These are phyloP conservation scores for Ceriops tagal DNA, from an alignment of 345 rosid species.

Conservation along the genomic window DNA sequence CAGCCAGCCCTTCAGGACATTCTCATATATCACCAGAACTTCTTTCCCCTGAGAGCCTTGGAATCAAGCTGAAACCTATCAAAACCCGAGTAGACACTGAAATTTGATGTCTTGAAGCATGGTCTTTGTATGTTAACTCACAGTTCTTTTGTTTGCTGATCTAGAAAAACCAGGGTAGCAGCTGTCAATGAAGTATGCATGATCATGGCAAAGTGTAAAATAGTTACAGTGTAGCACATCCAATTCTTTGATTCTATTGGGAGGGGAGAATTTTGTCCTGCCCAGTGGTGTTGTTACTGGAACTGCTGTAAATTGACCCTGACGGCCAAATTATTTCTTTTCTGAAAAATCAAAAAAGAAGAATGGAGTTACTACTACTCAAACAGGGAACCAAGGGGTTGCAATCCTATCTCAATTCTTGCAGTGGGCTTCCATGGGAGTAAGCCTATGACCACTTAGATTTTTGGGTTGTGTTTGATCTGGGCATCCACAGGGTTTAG, in stretches of 20 bases:
- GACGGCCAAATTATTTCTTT: no score
- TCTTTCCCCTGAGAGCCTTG: conserved; percentile 56
- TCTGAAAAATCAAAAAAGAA: no score
- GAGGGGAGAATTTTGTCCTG: conserved; percentile 3
- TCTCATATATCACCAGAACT: conserved; percentile 53
- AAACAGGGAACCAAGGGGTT: no score
- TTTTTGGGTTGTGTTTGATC: no score
- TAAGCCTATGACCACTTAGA: no score
- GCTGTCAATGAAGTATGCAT: conserved; percentile 2
- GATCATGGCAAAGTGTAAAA: conserved; percentile 5
- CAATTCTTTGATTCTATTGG: conserved; percentile 40
- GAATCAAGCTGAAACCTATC: conserved; percentile 66
- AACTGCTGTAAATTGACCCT: background rate
- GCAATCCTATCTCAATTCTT: no score
- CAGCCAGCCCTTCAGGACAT: conserved; percentile 36
- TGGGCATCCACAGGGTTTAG: no score
- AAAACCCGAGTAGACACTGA: conserved; percentile 41
- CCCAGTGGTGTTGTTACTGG: background rate
- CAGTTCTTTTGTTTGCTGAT: background rate
- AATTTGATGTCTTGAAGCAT: conserved; percentile 14
- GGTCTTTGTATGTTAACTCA: background rate
- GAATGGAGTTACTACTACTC: no score
- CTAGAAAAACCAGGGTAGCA: background rate
- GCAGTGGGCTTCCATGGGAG: no score
- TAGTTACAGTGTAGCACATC: conserved; percentile 12